phyloP scores from a whole-genome alignment of 2,329 filamentous ascomycete species.

The Diaporthe caulivora region DNA sequence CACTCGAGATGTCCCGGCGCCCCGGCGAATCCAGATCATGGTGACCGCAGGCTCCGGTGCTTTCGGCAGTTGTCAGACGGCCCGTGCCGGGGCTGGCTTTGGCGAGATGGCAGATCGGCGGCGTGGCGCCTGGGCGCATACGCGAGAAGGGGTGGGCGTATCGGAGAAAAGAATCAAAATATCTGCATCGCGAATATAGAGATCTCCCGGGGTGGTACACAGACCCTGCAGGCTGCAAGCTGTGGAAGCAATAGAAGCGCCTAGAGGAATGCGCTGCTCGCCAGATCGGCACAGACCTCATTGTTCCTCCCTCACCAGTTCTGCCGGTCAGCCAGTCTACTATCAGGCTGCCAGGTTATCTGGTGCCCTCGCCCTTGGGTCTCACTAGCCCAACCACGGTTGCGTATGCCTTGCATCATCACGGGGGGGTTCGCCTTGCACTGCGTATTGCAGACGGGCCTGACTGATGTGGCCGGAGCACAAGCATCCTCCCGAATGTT shows the following conservation, averaged over 20 bases:
- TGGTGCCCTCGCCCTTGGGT: background rate
- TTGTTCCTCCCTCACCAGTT: background rate
- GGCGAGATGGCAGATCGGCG: slow-evolving; percentile 26
- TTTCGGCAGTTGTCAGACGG: slow-evolving; percentile 3
- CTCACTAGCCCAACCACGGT: background rate
- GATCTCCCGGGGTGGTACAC: background rate
- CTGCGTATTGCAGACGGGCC: background rate
- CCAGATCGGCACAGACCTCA: background rate
- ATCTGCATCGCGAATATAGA: background rate
- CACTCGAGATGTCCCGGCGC: background rate
- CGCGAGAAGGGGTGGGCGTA: background rate
- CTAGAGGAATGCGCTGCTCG: background rate
- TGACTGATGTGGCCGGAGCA: background rate
- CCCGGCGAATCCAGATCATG: background rate
- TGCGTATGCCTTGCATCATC: background rate
- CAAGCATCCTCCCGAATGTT: background rate
- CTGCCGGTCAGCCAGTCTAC: no score
- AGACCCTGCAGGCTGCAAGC: background rate
- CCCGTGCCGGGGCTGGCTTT: slow-evolving; percentile 24
- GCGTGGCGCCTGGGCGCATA: slow-evolving; percentile 11
- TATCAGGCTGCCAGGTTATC: background rate
- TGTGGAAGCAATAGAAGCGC: background rate
- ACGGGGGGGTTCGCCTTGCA: background rate
- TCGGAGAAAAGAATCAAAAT: background rate
- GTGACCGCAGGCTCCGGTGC: background rate